phyloP scores from a whole-genome alignment of 202 grass and related monocot species.

The Schoenoplectus triqueter region DNA sequence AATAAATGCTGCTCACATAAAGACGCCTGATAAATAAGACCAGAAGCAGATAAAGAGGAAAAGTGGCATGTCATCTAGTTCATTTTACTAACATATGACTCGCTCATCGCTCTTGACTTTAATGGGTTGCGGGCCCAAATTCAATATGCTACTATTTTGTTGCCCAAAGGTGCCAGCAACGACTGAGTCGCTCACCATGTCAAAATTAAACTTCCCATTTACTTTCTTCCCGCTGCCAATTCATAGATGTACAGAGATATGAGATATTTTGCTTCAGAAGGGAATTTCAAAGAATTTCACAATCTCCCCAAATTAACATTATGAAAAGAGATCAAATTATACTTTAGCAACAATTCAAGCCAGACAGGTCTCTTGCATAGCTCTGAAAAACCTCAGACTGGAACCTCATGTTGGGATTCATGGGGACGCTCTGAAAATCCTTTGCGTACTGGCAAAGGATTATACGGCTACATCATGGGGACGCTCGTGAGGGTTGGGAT shows the following conservation, averaged over 20 bases:
- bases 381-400: neutral
- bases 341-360: neutral
- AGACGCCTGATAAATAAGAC: constrained; percentile 31
- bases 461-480: too few species aligned
- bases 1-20: constrained; percentile 32
- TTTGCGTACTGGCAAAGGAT: too few species aligned
- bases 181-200: constrained; percentile 77
- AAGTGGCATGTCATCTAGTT: constrained; percentile 33
- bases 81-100: constrained; percentile 52
- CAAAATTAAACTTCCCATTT: constrained; percentile 66
- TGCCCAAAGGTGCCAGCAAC: constrained; percentile 67
- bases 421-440: too few species aligned
- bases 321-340: neutral
- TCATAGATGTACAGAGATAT: neutral
- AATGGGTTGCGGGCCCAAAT: constrained; percentile 5
- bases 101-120: constrained; percentile 51
- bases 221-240: constrained; percentile 67
- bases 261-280: neutral
- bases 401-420: too few species aligned
- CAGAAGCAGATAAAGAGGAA: constrained; percentile 5
- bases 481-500: too few species aligned
- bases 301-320: neutral
- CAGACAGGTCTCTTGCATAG: neutral
- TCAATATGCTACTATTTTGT: constrained; percentile 45
- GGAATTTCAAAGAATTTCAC: neutral